phyloP scores from a whole-genome alignment of 2,329 filamentous ascomycete genomes.

The Alternaria rosae region DNA sequence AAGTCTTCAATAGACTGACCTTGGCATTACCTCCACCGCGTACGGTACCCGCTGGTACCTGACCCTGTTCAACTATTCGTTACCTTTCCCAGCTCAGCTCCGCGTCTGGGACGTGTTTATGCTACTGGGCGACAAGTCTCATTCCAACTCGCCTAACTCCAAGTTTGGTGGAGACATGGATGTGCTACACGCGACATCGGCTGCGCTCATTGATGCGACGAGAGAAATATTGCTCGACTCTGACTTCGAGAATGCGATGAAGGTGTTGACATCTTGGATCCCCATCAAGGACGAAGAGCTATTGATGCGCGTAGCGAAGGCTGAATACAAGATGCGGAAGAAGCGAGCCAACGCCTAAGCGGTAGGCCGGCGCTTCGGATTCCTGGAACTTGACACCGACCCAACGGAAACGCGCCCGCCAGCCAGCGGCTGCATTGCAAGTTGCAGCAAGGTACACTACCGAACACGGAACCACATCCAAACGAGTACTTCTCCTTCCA shows the following conservation, averaged over 20 bases:
- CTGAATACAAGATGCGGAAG: constrained; percentile 80
- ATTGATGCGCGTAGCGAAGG: constrained; percentile 86
- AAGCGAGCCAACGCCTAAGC: constrained; percentile 51
- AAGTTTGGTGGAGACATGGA: constrained; percentile 72
- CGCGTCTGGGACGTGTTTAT: constrained; percentile 98
- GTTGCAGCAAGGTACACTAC: constrained; percentile 18
- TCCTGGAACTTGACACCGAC: constrained; percentile 7
- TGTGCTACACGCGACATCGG: constrained; percentile 86
- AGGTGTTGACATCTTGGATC: constrained; percentile 91
- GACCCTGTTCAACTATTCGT: constrained; percentile 95
- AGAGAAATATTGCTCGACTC: constrained; percentile 87
- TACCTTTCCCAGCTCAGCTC: constrained; percentile 92
- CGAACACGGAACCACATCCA: constrained; percentile 22
- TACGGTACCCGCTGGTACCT: constrained; percentile 98
- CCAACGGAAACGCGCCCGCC: constrained; percentile 15
- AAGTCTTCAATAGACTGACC: constrained; percentile 64
- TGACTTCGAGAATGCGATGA: constrained; percentile 98
- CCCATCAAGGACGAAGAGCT: constrained; percentile 93
- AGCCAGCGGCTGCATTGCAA: constrained; percentile 11
- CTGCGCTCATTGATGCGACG: constrained; percentile 89
- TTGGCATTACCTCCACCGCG: constrained; percentile 85
- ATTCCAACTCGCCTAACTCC: constrained; percentile 52
- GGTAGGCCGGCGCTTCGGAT: constrained; percentile 22
- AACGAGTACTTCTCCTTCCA: constrained; percentile 24
- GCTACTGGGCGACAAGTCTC: constrained; percentile 76